Evolutionary conservation across 2,329 filamentous ascomycete species (phyloP), one percentile per base, ranked within the genome.

Genomic region (Aspergillus floridensis): DNA sequence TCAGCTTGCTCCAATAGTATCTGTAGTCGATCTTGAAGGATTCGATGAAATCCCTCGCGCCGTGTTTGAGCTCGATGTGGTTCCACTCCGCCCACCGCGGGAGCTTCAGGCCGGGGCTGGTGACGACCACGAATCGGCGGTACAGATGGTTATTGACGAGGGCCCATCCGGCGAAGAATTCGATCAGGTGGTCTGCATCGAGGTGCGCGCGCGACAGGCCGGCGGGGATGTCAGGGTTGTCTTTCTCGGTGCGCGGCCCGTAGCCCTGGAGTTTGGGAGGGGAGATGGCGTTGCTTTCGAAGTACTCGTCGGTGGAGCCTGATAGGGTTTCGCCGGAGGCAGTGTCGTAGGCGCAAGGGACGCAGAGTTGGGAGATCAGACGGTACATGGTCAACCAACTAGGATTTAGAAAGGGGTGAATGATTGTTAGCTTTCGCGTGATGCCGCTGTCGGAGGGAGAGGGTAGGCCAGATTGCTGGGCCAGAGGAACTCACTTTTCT

Each of bases 161-260:
- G 2, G 65, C 63, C 74, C 74, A 78, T 8, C 74, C 75, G 1
- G 75, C 72, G 49, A 77, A 77, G 31, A 74, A 71, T 56, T 78
- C 74, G 5, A 73, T 66, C 1, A 79, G 65, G 56, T 74, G 72
- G 49, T 78, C 75, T 8, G 72, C 63, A 41, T 76, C 66, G 24
- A 70, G 65, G 24, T 71, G 66, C 11, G 65, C 61, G 47, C 72
- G 69, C 2, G 62, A 68, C n/a, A 71, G 59, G 5, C 64, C 64
- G 16, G 59, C 68, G 1, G 69, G 71, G 8, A 72, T 66, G 5
- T 58, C 44, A 5, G 63, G 61, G 26, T 65, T 52, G 26, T 70
- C 65, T 5, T 67, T 35, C 44, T 72, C 65, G 0, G 56, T 58
- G n/a, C 70, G 69, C 11, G 56, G 61, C 24, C 70, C 73, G 46